Evolutionary conservation across 2,329 filamentous ascomycete genomes (phyloP), one percentile per base, ranked within the genome.

Genomic region (Fusarium chaquense): DNA sequence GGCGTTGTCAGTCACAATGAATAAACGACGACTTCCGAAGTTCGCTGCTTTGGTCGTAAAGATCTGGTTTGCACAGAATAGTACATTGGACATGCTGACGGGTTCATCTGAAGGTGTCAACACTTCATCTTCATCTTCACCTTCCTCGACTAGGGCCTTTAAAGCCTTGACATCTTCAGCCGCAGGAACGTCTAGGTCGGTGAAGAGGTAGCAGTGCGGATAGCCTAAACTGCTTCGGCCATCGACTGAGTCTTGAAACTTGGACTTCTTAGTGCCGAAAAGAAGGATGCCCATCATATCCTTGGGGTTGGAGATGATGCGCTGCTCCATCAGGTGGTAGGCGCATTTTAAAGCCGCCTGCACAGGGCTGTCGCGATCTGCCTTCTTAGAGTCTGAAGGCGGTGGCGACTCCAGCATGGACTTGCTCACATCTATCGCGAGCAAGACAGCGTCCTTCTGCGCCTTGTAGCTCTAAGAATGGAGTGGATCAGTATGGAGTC

Each of bases 231-330:
- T 86, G 58, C 83, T 84, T 10, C 85, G 83, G 32, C 85, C 88
- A 47, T 86, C 88, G 61, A 89, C 86, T 45, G 90, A 89, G 18
- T 90, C 88, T 46, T 91, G 88, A 69, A 94, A 94, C 73, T 91
- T 94, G 40, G 93, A 93, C 80, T 93, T 88, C 75, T 97, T 85
- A 0, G 96, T 99, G 11, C 94, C 94, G 77, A 97, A 99, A 1
- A 99, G 84, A 38, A 99, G 79, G 28, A 99, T 91, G 3, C 95
- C 94, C 87, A 99, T 98, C 93, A 98, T 97, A 67, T 99, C 96
- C 76, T 91, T 94, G 2, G 96, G 96, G 66, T 94, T 95, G 5
- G 95, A 95, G 74, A 99, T 98, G 79, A 99, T 98, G 73, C 96
- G 93, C 82, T 98, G 95, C 81, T 98, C 93, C 93, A 99, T 98